Evolutionary conservation across 495 filamentous ascomycete species (phyloP).

Genomic region (Hypoxylon subgilvum): DNA sequence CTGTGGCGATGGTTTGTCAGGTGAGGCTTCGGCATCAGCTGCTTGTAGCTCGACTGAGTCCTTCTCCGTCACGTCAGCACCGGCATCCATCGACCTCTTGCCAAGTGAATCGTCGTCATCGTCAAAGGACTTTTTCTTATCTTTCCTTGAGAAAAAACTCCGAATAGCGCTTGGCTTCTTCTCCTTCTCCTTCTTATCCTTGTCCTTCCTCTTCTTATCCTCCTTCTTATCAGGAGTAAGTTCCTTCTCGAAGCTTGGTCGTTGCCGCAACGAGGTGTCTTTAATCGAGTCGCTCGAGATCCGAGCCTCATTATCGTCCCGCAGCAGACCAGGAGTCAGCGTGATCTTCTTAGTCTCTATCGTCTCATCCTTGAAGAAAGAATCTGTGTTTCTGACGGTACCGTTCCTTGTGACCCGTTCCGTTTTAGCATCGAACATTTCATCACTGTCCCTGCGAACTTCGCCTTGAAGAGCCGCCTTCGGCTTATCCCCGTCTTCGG

Average conservation of each 20-base stretch:
- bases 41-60: conserved; percentile 53
- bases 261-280: conserved; percentile 56
- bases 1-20: conserved; percentile 52
- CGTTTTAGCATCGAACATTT: conserved; percentile 65
- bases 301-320: conserved; percentile 74
- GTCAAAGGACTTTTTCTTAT: conserved; percentile 75
- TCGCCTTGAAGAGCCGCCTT: conserved; percentile 20
- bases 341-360: conserved; percentile 97
- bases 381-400: conserved; percentile 85
- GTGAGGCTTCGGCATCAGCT: conserved; percentile 38
- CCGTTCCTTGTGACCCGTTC: conserved; percentile 78
- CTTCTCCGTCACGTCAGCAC: conserved; percentile 47
- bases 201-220: conserved; percentile 60
- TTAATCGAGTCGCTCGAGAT: conserved; percentile 67
- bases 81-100: conserved; percentile 62
- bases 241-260: conserved; percentile 62
- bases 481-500: conserved; percentile 40
- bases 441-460: conserved; percentile 65
- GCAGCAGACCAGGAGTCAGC: conserved; percentile 89
- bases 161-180: conserved; percentile 92
- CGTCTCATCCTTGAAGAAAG: conserved; percentile 95
- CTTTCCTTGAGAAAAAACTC: conserved; percentile 92
- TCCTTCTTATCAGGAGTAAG: conserved; percentile 56
- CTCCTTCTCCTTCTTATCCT: conserved; percentile 87
- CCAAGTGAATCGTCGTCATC: conserved; percentile 74